Base-by-base conservation (phyloP, 2,329 filamentous ascomycete species). In the Colletotrichum sp. region DNA sequence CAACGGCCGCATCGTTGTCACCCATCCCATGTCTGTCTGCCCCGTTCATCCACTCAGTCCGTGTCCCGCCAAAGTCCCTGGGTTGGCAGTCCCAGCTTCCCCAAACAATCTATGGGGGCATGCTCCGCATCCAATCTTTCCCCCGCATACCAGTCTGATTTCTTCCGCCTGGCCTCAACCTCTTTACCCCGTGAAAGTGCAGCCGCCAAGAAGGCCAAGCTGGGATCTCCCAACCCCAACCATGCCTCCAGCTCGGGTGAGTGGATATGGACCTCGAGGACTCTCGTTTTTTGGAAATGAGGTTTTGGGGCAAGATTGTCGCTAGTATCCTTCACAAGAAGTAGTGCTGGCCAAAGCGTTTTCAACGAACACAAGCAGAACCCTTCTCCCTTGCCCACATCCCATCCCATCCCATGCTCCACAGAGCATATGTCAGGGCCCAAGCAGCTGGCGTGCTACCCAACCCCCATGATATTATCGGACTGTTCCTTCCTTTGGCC, bases 111-210 rank as follows among this genome's bases (percentile, higher is more conserved):
- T 30, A 6, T 70, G 8, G 39, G 55, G 32, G 26, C 32, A 28
- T 49, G 30, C 73, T 76, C 70, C 70, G 21, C 70, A 69, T 30
- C 28, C 59, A 76, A 64, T 59, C 64, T 68, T 55, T 69, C 63
- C 73, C 73, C 74, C 74, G 71, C 74, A 76, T 49, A 12, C 28
- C 65, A 76, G 69, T 76, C 28, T 76, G 44, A 49, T 65, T 59
- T 49, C 34, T 16, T 39, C 39, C 55, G 63, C 55, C 69, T 28
- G 63, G 34, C 72, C 26, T 26, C 52, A 32, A 59, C 30, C 59
- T 39, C 26, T 21, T 39, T 34, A 12, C 44, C 64, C 70, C 44
- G 26, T 44, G 34, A 52, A 30, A 62, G 28, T 57, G 57, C 69
- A 36, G 36, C 24, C 32, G 74, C 73, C 74, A 76, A 76, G 74